Evolutionary conservation across 2,329 filamentous ascomycete genomes (phyloP).

Genomic region (Hypomyces rosellus): DNA sequence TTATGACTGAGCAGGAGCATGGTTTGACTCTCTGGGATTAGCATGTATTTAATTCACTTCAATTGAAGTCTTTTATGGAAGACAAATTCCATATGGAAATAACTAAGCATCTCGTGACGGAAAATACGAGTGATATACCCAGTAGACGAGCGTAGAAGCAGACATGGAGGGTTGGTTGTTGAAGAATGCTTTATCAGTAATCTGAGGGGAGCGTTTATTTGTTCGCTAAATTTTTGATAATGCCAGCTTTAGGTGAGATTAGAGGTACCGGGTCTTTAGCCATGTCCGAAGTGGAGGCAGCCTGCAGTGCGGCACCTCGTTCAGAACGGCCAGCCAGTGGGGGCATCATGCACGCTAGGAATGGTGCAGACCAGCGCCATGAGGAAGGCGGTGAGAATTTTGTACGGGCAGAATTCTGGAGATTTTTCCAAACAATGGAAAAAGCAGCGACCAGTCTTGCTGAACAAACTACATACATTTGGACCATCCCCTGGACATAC

Average conservation of each 20-base stretch:
- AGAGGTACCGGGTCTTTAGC: neutral
- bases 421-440: constrained; percentile 5
- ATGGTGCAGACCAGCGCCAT: neutral
- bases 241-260: neutral
- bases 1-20: too few species aligned
- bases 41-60: neutral
- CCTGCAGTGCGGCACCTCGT: too few species aligned
- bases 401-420: constrained; percentile 12
- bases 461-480: neutral
- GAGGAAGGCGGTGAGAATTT: constrained; percentile 11
- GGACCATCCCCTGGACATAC: neutral
- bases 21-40: neutral
- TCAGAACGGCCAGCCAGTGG: too few species aligned
- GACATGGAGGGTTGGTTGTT: too few species aligned
- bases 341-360: too few species aligned
- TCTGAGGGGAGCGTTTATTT: neutral
- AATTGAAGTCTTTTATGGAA: neutral
- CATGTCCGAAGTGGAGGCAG: too few species aligned
- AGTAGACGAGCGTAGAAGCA: too few species aligned
- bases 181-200: neutral
- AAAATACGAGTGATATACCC: too few species aligned
- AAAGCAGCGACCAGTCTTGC: neutral
- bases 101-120: too few species aligned
- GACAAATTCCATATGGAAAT: too few species aligned
- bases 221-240: neutral